Evolutionary conservation across 371 early-diverging fungal species (phyloP).

Genomic region (Blakeslea trispora): DNA sequence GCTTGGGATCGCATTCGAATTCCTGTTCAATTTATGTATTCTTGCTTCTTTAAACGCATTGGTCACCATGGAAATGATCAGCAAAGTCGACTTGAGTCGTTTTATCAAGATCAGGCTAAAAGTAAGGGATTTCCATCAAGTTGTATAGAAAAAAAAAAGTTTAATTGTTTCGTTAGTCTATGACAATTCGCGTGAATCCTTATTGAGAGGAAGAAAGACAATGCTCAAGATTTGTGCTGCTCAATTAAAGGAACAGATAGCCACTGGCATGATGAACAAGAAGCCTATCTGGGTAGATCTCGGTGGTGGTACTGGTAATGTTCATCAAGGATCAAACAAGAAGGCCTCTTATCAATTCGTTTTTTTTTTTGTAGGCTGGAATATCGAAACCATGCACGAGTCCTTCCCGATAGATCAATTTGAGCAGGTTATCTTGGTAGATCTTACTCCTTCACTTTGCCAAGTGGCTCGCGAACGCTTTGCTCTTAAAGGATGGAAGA

Average conservation of each 20-base stretch:
- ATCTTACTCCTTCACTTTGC: conserved; percentile 83
- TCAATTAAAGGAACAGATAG: conserved; percentile 62
- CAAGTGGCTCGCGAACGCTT: conserved; percentile 78
- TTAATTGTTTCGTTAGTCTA: conserved; percentile 43
- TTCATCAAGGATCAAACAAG: too few species aligned
- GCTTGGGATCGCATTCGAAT: conserved; percentile 46
- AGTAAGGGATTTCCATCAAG: too few species aligned
- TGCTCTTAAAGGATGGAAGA: conserved; percentile 73
- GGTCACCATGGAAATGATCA: conserved; percentile 59
- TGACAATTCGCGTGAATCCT: conserved; percentile 60
- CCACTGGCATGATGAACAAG: conserved; percentile 24
- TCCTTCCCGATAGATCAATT: conserved; percentile 75
- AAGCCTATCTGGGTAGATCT: conserved; percentile 79
- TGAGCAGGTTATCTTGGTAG: conserved; percentile 79
- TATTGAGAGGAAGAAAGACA: conserved; percentile 77
- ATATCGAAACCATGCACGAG: conserved; percentile 82
- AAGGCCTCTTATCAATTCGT: too few species aligned
- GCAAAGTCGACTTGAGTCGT: conserved; percentile 71
- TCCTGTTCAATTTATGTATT: conserved; percentile 62
- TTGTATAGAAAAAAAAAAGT: too few species aligned
- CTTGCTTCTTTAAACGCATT: conserved; percentile 80
- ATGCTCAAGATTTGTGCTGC: conserved; percentile 83
- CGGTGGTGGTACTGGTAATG: conserved; percentile 84
- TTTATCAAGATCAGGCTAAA: conserved; percentile 75
- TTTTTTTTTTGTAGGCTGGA: conserved; percentile 71